Conservation (phyloP, 2,329 filamentous ascomycete species). For the Fusarium poae region DNA sequence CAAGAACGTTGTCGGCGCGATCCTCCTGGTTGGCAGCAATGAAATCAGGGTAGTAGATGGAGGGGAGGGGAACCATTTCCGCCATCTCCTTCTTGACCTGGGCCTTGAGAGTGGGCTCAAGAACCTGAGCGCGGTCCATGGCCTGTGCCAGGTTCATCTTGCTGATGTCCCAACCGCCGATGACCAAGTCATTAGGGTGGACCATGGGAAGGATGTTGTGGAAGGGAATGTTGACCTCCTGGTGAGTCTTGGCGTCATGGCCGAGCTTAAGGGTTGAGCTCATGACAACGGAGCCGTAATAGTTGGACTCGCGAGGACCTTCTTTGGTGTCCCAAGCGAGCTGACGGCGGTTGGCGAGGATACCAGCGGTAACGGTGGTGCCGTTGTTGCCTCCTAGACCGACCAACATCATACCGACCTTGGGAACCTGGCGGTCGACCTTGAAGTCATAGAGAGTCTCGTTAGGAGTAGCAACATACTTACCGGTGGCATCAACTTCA, state of each 20-base stretch:
- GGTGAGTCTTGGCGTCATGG: conserved; percentile 82
- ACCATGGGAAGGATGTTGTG: conserved; percentile 95
- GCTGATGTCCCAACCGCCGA: conserved; percentile 99
- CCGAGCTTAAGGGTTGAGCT: conserved; percentile 97
- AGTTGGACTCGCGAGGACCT: conserved; percentile 87
- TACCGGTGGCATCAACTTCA: conserved; percentile 76
- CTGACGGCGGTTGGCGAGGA: conserved; percentile 91
- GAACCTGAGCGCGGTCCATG: conserved; percentile 95
- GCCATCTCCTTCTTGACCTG: conserved; percentile 94
- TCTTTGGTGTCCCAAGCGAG: conserved; percentile 95
- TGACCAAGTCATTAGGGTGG: conserved; percentile 93
- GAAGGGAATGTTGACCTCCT: conserved; percentile 97
- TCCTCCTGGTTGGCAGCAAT: conserved; percentile 99
- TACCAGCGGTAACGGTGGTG: conserved; percentile 95
- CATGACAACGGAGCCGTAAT: conserved; percentile 99
- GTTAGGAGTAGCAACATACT: conserved; percentile 85
- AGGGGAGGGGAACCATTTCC: conserved; percentile 87
- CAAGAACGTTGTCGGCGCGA: conserved; percentile 89
- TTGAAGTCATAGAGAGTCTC: conserved; percentile 97
- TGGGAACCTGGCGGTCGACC: conserved; percentile 92
- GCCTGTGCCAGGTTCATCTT: conserved; percentile 87
- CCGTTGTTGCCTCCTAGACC: conserved; percentile 99
- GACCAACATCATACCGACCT: conserved; percentile 96
- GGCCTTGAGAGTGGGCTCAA: conserved; percentile 93
- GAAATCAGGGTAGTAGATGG: conserved; percentile 99